Percentiles rank a stretch among this genome's conserved stretches.
Conservation (phyloP, 441 rosid genomes). For the Populus hybrid region DNA sequence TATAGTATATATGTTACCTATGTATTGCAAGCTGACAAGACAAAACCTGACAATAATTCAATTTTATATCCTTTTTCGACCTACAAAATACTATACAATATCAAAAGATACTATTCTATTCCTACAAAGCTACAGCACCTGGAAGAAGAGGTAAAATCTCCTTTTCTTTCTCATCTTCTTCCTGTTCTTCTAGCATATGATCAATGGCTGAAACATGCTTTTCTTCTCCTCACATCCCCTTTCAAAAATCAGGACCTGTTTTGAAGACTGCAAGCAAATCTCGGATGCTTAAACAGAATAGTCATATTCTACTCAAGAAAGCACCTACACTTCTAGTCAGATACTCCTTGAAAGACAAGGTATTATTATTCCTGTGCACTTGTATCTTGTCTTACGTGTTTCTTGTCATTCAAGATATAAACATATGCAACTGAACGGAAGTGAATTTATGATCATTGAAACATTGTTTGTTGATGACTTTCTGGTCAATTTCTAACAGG, state of each 20-base stretch:
- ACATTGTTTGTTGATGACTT: background rate
- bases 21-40: slow-evolving; percentile 24
- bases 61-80: background rate
- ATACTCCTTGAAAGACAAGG: slow-evolving; percentile 61
- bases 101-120: background rate
- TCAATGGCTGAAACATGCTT: slow-evolving; percentile 52
- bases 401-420: background rate
- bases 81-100: background rate
- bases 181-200: slow-evolving; percentile 13
- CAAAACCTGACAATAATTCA: slow-evolving; percentile 31
- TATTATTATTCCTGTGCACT: slow-evolving; percentile 5
- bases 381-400: background rate
- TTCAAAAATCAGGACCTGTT: slow-evolving; percentile 30
- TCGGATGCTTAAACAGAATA: slow-evolving; percentile 36
- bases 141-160: background rate
- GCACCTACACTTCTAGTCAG: slow-evolving; percentile 38
- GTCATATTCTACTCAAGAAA: slow-evolving; percentile 35
- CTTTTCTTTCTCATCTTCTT: background rate
- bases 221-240: slow-evolving; percentile 34
- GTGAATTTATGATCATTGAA: background rate
- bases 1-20: background rate
- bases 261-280: slow-evolving; percentile 29
- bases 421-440: background rate
- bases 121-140: background rate
- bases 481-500: slow-evolving; percentile 33